A percentile compares a stretch with the other conserved stretches of the same genome.
phyloP scores from a whole-genome alignment of 2,329 filamentous ascomycete genomes.

The Cercospora berteroae region DNA sequence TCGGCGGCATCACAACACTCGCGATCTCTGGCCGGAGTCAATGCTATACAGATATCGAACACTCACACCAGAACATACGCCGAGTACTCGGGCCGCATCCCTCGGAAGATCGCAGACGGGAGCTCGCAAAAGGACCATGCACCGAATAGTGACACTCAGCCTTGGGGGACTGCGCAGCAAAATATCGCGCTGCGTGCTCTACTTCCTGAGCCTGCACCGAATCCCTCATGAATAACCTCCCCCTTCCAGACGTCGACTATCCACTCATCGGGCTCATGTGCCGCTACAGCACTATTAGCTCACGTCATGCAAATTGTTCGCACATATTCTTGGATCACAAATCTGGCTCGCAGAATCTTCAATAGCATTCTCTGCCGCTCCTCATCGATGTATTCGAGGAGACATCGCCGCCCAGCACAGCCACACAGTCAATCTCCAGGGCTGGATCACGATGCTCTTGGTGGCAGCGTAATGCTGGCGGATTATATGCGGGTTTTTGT shows the following conservation, averaged over 20 bases:
- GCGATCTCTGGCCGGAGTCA: background rate
- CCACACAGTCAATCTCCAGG: background rate
- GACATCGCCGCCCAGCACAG: background rate
- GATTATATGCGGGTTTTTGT: constrained; percentile 2
- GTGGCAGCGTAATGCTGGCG: constrained; percentile 13
- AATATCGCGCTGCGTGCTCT: background rate
- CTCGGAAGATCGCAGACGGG: background rate
- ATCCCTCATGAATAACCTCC: background rate
- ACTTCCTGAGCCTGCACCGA: background rate
- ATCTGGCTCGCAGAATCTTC: background rate
- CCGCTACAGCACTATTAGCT: background rate
- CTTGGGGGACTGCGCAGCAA: background rate
- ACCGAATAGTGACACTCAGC: background rate
- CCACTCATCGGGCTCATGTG: background rate
- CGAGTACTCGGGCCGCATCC: background rate
- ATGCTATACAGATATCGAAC: background rate
- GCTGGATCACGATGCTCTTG: background rate
- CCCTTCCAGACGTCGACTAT: background rate
- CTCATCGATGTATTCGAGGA: background rate
- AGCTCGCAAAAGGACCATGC: background rate
- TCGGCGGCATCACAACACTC: background rate
- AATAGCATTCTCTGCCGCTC: background rate
- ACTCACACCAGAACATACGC: background rate
- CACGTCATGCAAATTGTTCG: background rate
- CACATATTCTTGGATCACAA: background rate